Evolutionary conservation across 257 asterid species (phyloP).

Genomic region (Solanum corneliomulleri): DNA sequence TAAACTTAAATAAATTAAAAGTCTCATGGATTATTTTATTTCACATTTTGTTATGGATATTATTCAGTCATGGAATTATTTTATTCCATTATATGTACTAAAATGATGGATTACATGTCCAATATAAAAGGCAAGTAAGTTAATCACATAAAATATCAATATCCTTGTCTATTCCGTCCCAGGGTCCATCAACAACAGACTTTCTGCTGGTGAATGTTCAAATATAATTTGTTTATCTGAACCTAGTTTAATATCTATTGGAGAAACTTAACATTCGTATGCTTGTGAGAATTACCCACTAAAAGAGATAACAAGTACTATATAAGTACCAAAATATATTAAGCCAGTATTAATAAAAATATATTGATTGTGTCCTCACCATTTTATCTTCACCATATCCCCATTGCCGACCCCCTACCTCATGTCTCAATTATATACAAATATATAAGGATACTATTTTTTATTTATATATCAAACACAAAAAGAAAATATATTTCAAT

Average conservation of each 20-base stretch:
- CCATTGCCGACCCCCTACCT: too few relatives aligned
- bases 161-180: background rate
- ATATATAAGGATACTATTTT: too few relatives aligned
- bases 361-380: too few relatives aligned
- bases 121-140: background rate
- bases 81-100: background rate
- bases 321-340: too few relatives aligned
- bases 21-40: background rate
- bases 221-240: background rate
- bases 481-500: too few relatives aligned
- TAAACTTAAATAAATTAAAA: background rate
- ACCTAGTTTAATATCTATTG: background rate
- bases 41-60: background rate
- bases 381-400: too few relatives aligned
- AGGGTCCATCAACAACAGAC: background rate
- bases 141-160: background rate
- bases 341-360: too few relatives aligned
- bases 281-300: background rate
- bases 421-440: too few relatives aligned
- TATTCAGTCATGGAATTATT: background rate
- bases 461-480: too few relatives aligned
- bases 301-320: too few relatives aligned
- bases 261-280: background rate
- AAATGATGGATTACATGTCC: background rate
- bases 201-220: background rate